Evolutionary conservation across 768 basidiomycete genomes (phyloP), one percentile per base, ranked within the genome.

Genomic region (Pulveroboletus sp.): DNA sequence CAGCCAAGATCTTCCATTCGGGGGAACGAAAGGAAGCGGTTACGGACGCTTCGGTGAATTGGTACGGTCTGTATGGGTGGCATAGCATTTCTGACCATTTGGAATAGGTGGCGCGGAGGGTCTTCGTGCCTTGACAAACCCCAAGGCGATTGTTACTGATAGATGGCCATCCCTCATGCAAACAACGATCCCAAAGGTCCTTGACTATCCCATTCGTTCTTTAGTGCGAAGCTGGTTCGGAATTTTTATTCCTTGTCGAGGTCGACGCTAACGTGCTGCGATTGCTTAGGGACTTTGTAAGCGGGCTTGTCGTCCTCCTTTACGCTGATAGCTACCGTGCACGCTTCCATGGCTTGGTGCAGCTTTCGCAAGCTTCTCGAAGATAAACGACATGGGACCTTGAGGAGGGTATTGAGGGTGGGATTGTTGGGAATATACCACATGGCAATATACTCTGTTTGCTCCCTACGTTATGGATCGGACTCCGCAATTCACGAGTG

Each of bases 1-100:
- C 49, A 85, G 81, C 63, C 95, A 99, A 76, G 89, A 93, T 62
- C 75, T 95, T 54, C 95, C 96, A 10, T 99, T 99, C 54, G 96
- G 96, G 24, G 96, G 96, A 32, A 79, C 80, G 38, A 99, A 97
- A 68, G 77, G 77, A 26, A 92, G 89, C 44, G 95, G 95, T 34
- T 94, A 95, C 63, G 95, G 93, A 6, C 82, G 96, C 53, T 96
- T 99, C 59, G 90, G 91, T 85, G 58, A 52, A 78, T 63, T 1
- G 30, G 48, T 22, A 19, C 24, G 12, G 30, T 32, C 19, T 29
- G 26, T 37, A 19, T 54, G 51, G 40, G 37, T 39, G 16, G 9
- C 34, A 26, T 38, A 40, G 47, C 41, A 37, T 51, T 49, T 47
- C 45, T 54, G 20, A 61, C 31, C 16, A 19, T 47, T 27, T 35